Percentiles rank a stretch among this genome's conserved stretches.
Evolutionary conservation across 352 stramenopile genomes (phyloP).

Genomic region (Phytophthora ohioensis): DNA sequence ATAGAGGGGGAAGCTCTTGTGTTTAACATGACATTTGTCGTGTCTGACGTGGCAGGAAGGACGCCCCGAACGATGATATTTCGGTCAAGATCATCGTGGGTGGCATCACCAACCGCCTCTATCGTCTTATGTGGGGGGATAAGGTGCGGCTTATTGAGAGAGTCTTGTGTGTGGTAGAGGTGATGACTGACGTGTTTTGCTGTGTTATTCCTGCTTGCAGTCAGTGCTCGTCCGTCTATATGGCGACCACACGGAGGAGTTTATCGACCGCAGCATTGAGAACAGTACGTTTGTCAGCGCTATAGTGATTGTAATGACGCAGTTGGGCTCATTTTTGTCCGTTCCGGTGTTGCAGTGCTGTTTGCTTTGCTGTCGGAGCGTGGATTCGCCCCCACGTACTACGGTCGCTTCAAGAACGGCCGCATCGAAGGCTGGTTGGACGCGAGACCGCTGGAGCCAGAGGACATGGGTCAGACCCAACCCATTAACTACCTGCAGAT

Average conservation of each 20-base stretch:
- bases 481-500: constrained; percentile 86
- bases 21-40: constrained; percentile 10
- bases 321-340: constrained; percentile 4
- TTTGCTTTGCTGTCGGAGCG: constrained; percentile 87
- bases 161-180: not conserved
- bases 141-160: constrained; percentile 37
- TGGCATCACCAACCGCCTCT: constrained; percentile 95
- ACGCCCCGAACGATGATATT: constrained; percentile 70
- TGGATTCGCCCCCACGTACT: constrained; percentile 90
- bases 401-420: constrained; percentile 92
- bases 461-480: constrained; percentile 85
- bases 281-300: constrained; percentile 70
- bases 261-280: constrained; percentile 93
- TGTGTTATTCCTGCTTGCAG: constrained; percentile 21
- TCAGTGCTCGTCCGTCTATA: constrained; percentile 93
- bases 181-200: constrained; percentile 1
- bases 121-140: constrained; percentile 79
- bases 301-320: not conserved
- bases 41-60: constrained; percentile 43
- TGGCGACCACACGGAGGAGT: constrained; percentile 92
- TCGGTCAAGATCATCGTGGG: constrained; percentile 88
- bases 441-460: constrained; percentile 80
- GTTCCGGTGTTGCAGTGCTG: constrained; percentile 55
- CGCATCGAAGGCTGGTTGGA: constrained; percentile 93
- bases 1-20: not conserved